Conservation (phyloP, 148 eudicot species). For the Vaccinium corymbosum region DNA sequence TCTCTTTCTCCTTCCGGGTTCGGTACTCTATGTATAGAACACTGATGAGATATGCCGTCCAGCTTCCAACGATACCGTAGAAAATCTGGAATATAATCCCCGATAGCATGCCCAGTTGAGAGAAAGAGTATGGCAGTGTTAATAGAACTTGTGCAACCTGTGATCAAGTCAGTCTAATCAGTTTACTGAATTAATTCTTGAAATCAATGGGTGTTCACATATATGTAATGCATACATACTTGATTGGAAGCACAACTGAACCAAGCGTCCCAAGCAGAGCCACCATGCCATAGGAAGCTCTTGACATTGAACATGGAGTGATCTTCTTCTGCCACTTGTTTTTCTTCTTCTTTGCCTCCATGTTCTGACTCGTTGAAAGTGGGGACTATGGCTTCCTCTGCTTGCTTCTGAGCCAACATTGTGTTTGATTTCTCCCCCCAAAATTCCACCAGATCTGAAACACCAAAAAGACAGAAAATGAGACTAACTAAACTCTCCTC, state of each 20-base stretch:
- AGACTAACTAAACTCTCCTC: conserved; percentile 9
- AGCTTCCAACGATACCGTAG: conserved; percentile 73
- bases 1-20: conserved; percentile 71
- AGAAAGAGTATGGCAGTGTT: conserved; percentile 77
- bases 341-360: conserved; percentile 23
- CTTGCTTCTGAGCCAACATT: conserved; percentile 43
- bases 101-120: conserved; percentile 76
- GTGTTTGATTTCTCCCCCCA: conserved; percentile 16
- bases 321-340: conserved; percentile 34
- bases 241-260: conserved; percentile 78
- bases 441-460: conserved; percentile 25
- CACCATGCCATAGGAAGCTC: conserved; percentile 69
- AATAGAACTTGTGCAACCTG: conserved; percentile 84
- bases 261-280: conserved; percentile 88
- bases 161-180: background rate
- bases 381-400: conserved; percentile 47
- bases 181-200: background rate
- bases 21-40: conserved; percentile 75
- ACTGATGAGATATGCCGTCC: conserved; percentile 89
- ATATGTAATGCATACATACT: conserved; percentile 23
- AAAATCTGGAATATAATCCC: conserved; percentile 63
- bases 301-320: conserved; percentile 37
- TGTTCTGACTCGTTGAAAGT: conserved; percentile 28
- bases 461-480: conserved; percentile 9
- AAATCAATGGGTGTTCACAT: background rate